These are phyloP conservation scores for Escallonia rubra DNA, from an alignment of 129 eudicot species.

Conservation along the genomic window DNA sequence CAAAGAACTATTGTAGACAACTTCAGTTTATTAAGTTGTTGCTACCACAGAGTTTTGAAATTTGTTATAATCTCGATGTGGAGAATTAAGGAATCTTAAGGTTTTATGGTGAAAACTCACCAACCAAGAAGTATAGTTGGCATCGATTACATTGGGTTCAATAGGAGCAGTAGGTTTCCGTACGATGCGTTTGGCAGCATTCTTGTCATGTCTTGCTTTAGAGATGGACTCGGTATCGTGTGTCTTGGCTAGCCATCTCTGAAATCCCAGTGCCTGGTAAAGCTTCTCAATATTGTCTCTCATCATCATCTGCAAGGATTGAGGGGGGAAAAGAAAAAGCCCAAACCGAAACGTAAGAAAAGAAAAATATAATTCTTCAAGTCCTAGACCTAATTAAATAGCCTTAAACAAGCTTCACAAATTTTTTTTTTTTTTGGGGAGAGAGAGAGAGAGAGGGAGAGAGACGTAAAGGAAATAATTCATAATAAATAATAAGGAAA, in stretches of 20 bases:
- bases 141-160: constrained; percentile 16
- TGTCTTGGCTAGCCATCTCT: constrained; percentile 27
- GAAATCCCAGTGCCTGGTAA: constrained; percentile 35
- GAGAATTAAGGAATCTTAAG: no score
- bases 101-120: constrained; percentile 28
- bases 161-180: constrained; percentile 5
- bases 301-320: constrained; percentile 33
- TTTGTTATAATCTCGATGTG: no score
- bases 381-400: neutral
- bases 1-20: no score
- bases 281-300: constrained; percentile 31
- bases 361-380: neutral
- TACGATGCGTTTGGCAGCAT: neutral
- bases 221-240: constrained; percentile 27
- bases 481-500: no score
- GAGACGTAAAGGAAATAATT: no score
- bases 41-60: no score
- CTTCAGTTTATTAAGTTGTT: no score
- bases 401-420: neutral
- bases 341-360: neutral
- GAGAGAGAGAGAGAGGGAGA: no score
- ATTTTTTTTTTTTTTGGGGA: no score
- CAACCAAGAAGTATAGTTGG: constrained; percentile 58
- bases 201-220: constrained; percentile 26
- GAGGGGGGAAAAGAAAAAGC: neutral